phyloP scores from a whole-genome alignment of 192 early-diverging fungal genomes.

The Backusella tarrabulga region DNA sequence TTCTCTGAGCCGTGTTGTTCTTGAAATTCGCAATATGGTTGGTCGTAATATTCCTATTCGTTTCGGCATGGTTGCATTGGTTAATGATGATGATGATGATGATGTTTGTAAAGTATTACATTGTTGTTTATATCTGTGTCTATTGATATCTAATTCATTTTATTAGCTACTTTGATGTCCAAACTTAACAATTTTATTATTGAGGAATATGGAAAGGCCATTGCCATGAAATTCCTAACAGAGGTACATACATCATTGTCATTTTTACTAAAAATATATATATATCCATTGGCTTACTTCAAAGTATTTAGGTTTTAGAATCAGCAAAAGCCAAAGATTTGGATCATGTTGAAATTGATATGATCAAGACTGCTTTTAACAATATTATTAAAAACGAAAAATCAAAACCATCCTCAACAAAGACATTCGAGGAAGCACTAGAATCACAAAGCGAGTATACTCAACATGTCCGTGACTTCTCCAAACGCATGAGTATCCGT shows the following conservation, averaged over 20 bases:
- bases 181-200: conserved; percentile 35
- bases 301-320: conserved; percentile 3
- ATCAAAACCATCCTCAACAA: conserved; percentile 12
- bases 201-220: conserved; percentile 28
- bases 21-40: conserved; percentile 63
- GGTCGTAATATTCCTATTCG: conserved; percentile 77
- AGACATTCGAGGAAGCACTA: conserved; percentile 21
- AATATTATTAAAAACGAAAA: not conserved
- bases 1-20: conserved; percentile 55
- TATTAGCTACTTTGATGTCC: conserved; percentile 42
- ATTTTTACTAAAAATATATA: not conserved
- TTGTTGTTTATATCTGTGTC: not conserved
- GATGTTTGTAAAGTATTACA: conserved; percentile 34
- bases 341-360: not conserved
- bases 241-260: conserved; percentile 20
- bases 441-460: conserved; percentile 11
- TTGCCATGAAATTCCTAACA: conserved; percentile 34
- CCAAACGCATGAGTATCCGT: conserved; percentile 22
- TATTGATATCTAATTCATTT: not conserved
- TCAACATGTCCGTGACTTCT: conserved; percentile 7
- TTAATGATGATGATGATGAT: conserved; percentile 41
- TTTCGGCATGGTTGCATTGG: conserved; percentile 79
- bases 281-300: not conserved
- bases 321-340: not conserved
- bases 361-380: not conserved